Evolutionary conservation across 192 early-diverging fungal genomes (phyloP), one percentile per base, ranked within the genome.

Genomic region (Gaertneriomyces sp.): DNA sequence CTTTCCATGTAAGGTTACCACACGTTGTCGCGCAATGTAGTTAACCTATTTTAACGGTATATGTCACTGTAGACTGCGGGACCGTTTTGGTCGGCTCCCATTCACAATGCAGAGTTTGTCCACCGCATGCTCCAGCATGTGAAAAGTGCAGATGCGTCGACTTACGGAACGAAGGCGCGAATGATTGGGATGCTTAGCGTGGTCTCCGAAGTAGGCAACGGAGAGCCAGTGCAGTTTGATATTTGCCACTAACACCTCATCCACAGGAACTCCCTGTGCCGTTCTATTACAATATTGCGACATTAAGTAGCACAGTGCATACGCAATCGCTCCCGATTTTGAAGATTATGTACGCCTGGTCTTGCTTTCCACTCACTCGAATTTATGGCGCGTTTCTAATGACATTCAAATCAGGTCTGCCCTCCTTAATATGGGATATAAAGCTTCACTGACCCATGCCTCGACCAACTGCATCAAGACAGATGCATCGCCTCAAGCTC

Each of bases 161-260:
- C 64, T 12, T 99, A 90, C 76, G 87, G 87, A 50, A 99, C 98
- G 0, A 75, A 84, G 49, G 64, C 82, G 19, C 81, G 98, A 58
- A 98, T 99, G 90, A 62, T 87, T 70, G 98, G 98, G 45, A 98
- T 99, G 96, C 78, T 99, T 51, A 86, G 89, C 39, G 90, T 99
- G 0, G 88, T 90, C 43, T 78, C 80, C 4, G 94, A 96, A 76
- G 90, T 89, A 66, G 66, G 76, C 3, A 19, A 66, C 42, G 4
- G 3, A 19, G 12, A 52, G 10, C 1, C 9, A 43, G 42, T 20
- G 33, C 9, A 1, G 20, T 42, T 25, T 10, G 10, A 12, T 42
- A 59, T 20, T 43, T 0, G 20, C 11, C 9, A 11, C 38, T 61
- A 14, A 49, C 46, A 19, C 25, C 25, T 33, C 25, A 17, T 14